phyloP scores from a whole-genome alignment of 2,329 filamentous ascomycete genomes.

The Pyrenophora tritici-repentis region DNA sequence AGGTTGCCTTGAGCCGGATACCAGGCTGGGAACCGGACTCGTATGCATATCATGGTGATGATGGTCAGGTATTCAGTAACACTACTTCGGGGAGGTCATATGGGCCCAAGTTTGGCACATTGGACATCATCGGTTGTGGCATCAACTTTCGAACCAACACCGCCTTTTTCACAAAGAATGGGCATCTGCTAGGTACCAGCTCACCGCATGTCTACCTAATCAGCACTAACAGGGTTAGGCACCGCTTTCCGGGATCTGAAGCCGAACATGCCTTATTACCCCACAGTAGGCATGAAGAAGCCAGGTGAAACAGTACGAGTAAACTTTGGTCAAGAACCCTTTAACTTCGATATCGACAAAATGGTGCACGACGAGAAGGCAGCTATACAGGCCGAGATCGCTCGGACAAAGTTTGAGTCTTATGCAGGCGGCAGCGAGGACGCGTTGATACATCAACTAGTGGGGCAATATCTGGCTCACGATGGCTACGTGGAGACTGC shows the following conservation, averaged over 20 bases:
- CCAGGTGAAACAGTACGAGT: slow-evolving; percentile 62
- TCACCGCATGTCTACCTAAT: slow-evolving; percentile 12
- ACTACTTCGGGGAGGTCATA: slow-evolving; percentile 62
- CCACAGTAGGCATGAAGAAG: slow-evolving; percentile 70
- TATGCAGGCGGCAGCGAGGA: slow-evolving; percentile 65
- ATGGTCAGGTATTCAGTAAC: slow-evolving; percentile 66
- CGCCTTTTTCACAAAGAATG: slow-evolving; percentile 71
- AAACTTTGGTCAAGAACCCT: slow-evolving; percentile 73
- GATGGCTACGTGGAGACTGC: slow-evolving; percentile 96
- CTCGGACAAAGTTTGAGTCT: slow-evolving; percentile 21
- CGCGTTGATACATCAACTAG: slow-evolving; percentile 78
- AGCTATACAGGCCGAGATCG: slow-evolving; percentile 42
- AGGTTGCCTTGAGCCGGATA: slow-evolving; percentile 63
- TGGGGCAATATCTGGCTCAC: slow-evolving; percentile 88
- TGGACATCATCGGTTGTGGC: slow-evolving; percentile 68
- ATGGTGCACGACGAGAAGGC: slow-evolving; percentile 62
- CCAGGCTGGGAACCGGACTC: slow-evolving; percentile 70
- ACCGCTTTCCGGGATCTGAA: slow-evolving; percentile 71
- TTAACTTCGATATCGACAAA: slow-evolving; percentile 88
- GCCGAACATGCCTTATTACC: slow-evolving; percentile 65
- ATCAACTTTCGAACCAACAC: slow-evolving; percentile 66
- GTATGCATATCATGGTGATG: slow-evolving; percentile 70
- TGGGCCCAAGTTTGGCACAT: slow-evolving; percentile 62
- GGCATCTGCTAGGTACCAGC: slow-evolving; percentile 58
- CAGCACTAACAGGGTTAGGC: slow-evolving; percentile 54